A percentile compares a stretch with the other conserved stretches of the same genome.
phyloP scores from a whole-genome alignment of 78 protist species.

The Guillardia theta region DNA sequence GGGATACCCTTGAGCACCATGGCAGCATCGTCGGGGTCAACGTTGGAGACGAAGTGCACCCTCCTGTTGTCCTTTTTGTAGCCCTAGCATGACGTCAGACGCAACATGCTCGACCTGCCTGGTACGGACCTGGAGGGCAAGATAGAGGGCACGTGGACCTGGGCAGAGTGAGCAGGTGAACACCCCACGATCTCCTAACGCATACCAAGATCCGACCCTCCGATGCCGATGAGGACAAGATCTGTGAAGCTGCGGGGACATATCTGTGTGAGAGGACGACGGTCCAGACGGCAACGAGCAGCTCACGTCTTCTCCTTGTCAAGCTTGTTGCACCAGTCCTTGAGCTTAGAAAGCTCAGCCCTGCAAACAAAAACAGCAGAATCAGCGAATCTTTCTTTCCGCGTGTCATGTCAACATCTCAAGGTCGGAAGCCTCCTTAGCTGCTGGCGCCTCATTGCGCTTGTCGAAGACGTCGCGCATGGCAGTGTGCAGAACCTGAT shows the following conservation, averaged over 20 bases:
- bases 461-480: conserved; percentile 38
- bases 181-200: no score
- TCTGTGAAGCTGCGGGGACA: background rate
- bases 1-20: background rate
- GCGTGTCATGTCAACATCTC: no score
- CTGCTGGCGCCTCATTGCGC: background rate
- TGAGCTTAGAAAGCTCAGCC: background rate
- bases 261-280: no score
- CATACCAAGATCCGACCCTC: conserved; percentile 22
- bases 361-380: background rate
- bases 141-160: conserved; percentile 34
- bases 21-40: conserved; percentile 35
- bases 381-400: no score
- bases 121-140: background rate
- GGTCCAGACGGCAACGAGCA: background rate
- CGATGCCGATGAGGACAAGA: conserved; percentile 10
- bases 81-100: no score
- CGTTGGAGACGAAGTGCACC: conserved; percentile 19
- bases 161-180: no score
- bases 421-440: conserved; percentile 27
- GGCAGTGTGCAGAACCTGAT: conserved; percentile 18
- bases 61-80: background rate
- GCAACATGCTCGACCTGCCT: no score
- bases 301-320: background rate
- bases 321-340: conserved; percentile 15